Evolutionary conservation across 495 filamentous ascomycete genomes (phyloP).

Genomic region (Penicillium mononematosum): DNA sequence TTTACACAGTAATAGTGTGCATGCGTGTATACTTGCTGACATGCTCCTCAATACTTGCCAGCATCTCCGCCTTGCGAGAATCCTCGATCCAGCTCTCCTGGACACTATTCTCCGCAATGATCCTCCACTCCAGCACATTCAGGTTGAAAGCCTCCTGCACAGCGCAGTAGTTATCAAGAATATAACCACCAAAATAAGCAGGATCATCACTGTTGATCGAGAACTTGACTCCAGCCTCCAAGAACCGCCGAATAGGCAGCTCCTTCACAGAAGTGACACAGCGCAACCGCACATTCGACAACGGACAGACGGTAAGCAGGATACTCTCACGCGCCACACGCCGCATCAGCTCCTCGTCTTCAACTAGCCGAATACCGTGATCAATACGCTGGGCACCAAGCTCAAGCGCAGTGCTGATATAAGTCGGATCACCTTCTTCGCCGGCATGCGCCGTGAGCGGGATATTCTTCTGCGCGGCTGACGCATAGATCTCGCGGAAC

Average conservation of each 20-base stretch:
- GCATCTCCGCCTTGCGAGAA: constrained; percentile 40
- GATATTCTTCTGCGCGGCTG: constrained; percentile 51
- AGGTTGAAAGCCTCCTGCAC: constrained; percentile 71
- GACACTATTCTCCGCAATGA: constrained; percentile 60
- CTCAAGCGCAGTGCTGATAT: constrained; percentile 64
- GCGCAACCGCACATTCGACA: constrained; percentile 67
- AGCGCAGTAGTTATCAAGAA: constrained; percentile 72
- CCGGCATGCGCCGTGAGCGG: constrained; percentile 68
- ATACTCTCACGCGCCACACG: constrained; percentile 54
- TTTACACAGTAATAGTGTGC: constrained; percentile 9
- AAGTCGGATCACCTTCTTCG: constrained; percentile 69
- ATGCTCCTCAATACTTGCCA: constrained; percentile 39
- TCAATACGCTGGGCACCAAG: constrained; percentile 64
- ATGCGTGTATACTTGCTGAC: constrained; percentile 27
- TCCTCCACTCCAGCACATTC: constrained; percentile 60
- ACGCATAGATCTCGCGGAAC: constrained; percentile 58
- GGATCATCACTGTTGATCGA: constrained; percentile 77
- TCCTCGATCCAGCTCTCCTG: constrained; percentile 58
- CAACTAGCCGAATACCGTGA: constrained; percentile 65
- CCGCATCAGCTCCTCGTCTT: constrained; percentile 58
- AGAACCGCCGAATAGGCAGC: constrained; percentile 62
- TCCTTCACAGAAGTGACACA: constrained; percentile 57
- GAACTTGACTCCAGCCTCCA: constrained; percentile 65
- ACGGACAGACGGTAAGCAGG: constrained; percentile 67
- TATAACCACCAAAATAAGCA: constrained; percentile 78